These are phyloP conservation scores for Tolypocladium inflatum DNA, from an alignment of 2,329 filamentous ascomycete species.

Conservation along the genomic window DNA sequence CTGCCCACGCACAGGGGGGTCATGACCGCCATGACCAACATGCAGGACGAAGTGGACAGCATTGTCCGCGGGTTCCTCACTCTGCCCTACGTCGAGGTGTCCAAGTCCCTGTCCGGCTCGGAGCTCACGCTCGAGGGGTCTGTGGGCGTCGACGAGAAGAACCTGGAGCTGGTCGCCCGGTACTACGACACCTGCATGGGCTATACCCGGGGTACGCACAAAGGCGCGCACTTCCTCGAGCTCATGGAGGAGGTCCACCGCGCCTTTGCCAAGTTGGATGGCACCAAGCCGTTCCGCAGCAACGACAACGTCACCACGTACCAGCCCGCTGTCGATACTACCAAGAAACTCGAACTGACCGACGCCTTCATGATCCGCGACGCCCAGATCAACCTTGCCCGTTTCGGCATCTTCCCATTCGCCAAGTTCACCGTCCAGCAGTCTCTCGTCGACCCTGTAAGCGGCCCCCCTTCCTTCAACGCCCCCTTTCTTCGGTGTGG, in stretches of 20 bases:
- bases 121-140: neutral
- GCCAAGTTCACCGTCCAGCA: conserved; percentile 5
- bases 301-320: neutral
- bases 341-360: neutral
- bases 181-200: conserved; percentile 6
- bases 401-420: conserved; percentile 5
- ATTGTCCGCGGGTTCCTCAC: neutral
- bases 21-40: neutral
- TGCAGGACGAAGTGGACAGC: neutral
- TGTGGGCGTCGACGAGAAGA: neutral
- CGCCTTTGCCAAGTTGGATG: conserved; percentile 1
- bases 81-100: neutral
- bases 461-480: neutral
- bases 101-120: neutral
- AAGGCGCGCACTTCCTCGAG: neutral
- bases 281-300: neutral
- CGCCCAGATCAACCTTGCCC: conserved; percentile 1
- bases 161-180: neutral
- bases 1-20: neutral
- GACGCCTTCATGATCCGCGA: conserved; percentile 4
- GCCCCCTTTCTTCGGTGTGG: too few species aligned
- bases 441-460: conserved; percentile 7
- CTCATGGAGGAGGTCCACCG: conserved; percentile 4
- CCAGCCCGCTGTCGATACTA: neutral
- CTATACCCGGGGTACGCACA: neutral